A percentile compares a stretch with the other conserved stretches of the same genome.
Conservation (phyloP, 371 early-diverging fungal species). For the Paramicrosporidium saccamoebae region DNA sequence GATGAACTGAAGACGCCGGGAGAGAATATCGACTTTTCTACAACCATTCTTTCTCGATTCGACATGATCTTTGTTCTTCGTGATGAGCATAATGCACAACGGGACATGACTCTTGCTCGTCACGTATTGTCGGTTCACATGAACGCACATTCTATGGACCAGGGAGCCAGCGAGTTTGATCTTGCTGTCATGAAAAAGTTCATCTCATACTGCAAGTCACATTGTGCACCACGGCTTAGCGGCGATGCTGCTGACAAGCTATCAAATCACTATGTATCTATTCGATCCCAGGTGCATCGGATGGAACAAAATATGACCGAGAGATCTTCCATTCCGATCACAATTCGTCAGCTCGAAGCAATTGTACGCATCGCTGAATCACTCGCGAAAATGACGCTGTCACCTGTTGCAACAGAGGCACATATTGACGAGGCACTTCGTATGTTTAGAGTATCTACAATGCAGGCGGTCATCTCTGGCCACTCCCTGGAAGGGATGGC, state of each 20-base stretch:
- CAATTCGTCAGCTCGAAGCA: slow-evolving; percentile 94
- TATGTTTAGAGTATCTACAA: slow-evolving; percentile 86
- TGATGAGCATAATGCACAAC: slow-evolving; percentile 50
- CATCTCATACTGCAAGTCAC: slow-evolving; percentile 62
- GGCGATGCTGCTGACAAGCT: slow-evolving; percentile 59
- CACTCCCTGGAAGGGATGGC: slow-evolving; percentile 29
- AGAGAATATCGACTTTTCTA: slow-evolving; percentile 98
- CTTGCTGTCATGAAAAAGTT: slow-evolving; percentile 72
- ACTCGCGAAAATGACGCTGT: slow-evolving; percentile 86
- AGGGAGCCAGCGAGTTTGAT: slow-evolving; percentile 32
- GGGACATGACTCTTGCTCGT: slow-evolving; percentile 59
- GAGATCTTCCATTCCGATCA: slow-evolving; percentile 86
- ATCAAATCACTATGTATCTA: slow-evolving; percentile 69
- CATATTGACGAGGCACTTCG: slow-evolving; percentile 97
- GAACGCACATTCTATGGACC: slow-evolving; percentile 21
- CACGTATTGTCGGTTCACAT: slow-evolving; percentile 76
- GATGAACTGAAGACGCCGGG: slow-evolving; percentile 91
- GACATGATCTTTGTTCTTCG: slow-evolving; percentile 88
- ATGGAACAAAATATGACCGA: slow-evolving; percentile 30
- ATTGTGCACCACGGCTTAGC: slow-evolving; percentile 67
- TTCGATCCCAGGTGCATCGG: slow-evolving; percentile 52
- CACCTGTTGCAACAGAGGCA: slow-evolving; percentile 39
- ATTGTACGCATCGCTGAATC: slow-evolving; percentile 96
- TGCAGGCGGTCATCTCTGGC: slow-evolving; percentile 73
- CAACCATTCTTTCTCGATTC: slow-evolving; percentile 88